Percentiles rank a stretch among this genome's conserved stretches.
These are phyloP conservation scores for Aurifilum marmelostoma DNA, from an alignment of 2,329 filamentous ascomycete genomes.

Conservation along the genomic window DNA sequence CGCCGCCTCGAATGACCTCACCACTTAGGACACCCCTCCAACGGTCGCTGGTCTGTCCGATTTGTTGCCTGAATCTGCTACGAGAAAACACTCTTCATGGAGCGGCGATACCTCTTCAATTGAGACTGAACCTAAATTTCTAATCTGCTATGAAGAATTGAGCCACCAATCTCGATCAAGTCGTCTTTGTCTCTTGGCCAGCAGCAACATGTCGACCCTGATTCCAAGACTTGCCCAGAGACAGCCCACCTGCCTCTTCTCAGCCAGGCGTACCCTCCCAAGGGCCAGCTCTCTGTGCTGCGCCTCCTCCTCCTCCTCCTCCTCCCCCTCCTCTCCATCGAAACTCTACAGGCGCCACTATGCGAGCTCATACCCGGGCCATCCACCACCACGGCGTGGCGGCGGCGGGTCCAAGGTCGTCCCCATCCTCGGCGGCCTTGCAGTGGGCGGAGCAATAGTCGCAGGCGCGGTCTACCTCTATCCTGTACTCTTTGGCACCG, in stretches of 20 bases:
- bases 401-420: not conserved
- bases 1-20: conserved; percentile 25
- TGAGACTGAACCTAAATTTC: not conserved
- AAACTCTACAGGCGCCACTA: not conserved
- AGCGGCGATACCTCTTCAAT: not conserved
- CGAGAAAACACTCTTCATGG: not conserved
- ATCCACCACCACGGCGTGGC: conserved; percentile 7
- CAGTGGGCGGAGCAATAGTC: conserved; percentile 14
- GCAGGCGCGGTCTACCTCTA: conserved; percentile 24
- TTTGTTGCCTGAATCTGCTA: not conserved
- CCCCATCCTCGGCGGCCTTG: conserved; percentile 11
- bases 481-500: conserved; percentile 28
- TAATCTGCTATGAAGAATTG: not conserved
- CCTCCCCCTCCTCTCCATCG: not conserved
- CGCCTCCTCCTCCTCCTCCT: too few relatives aligned
- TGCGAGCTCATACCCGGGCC: conserved; percentile 18
- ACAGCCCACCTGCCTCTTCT: conserved; percentile 12
- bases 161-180: conserved; percentile 1
- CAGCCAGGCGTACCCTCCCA: conserved; percentile 9
- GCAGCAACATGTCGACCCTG: conserved; percentile 21
- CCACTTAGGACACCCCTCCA: conserved; percentile 15
- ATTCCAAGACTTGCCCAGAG: conserved; percentile 21
- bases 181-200: not conserved
- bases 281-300: not conserved
- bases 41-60: not conserved